A percentile compares a stretch with the other conserved stretches of the same genome.
These are phyloP conservation scores for Amanita phalloides DNA, from an alignment of 768 basidiomycete species.

Conservation along the genomic window DNA sequence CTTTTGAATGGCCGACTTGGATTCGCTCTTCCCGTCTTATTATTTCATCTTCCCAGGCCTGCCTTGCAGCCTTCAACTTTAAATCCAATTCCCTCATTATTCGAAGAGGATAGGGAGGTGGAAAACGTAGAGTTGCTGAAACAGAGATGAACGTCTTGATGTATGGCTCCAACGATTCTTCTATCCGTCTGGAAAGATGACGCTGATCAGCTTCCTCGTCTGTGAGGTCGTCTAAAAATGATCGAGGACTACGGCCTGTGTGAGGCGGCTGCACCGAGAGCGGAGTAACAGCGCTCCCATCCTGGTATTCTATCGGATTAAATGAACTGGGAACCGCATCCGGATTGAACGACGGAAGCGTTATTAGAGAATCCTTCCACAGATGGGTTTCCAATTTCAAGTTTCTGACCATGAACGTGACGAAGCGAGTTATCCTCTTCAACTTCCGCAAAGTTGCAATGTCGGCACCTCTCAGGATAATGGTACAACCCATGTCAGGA, in stretches of 20 bases:
- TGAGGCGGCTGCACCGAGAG: background rate
- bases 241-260: slow-evolving; percentile 6
- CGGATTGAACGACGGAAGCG: slow-evolving; percentile 51
- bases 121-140: slow-evolving; percentile 86
- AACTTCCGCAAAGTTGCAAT: slow-evolving; percentile 70
- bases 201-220: slow-evolving; percentile 66
- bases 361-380: slow-evolving; percentile 86
- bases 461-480: slow-evolving; percentile 83
- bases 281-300: background rate
- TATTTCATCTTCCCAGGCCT: slow-evolving; percentile 83
- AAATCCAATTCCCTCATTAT: slow-evolving; percentile 86
- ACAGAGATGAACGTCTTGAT: slow-evolving; percentile 83
- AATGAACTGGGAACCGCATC: slow-evolving; percentile 49
- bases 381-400: slow-evolving; percentile 88
- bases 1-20: slow-evolving; percentile 29
- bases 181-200: slow-evolving; percentile 65
- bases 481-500: slow-evolving; percentile 88
- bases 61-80: slow-evolving; percentile 55
- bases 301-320: slow-evolving; percentile 9
- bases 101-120: slow-evolving; percentile 80
- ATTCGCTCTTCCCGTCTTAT: slow-evolving; percentile 63
- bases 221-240: slow-evolving; percentile 33
- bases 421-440: slow-evolving; percentile 88
- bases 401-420: slow-evolving; percentile 88
- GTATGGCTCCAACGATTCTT: slow-evolving; percentile 78